Base-by-base conservation (phyloP, 768 basidiomycete genomes). In the Lactarius vividus region DNA sequence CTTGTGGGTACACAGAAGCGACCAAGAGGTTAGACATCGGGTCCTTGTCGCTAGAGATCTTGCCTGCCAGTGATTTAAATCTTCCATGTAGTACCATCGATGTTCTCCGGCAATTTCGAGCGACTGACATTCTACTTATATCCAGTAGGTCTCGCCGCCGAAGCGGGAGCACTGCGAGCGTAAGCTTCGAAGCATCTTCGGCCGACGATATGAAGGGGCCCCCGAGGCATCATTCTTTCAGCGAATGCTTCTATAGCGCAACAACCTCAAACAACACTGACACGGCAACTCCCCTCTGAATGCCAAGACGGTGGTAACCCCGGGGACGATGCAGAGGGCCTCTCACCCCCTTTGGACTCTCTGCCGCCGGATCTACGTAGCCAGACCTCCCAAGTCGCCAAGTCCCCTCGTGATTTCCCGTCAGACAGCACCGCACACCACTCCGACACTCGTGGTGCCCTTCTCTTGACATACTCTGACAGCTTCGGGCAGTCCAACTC, bases 281-380 rank as follows among this genome's bases (percentile, higher is more conserved):
- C 55, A 66, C 65, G 65, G 65, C 39, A 66, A 62, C 60, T 62
- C 55, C 49, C 44, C 56, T 62, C 44, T n/a, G 23, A 26, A 55
- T 31, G 62, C 66, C 66, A 67, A 63, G 61, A 40, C 10, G 61
- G 52, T 59, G 66, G 66, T 67, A 67, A 62, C 66, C 63, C 66
- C 66, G 66, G 53, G 64, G 46, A 28, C n/a, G n/a, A 62, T 56
- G 37, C 56, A 57, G 57, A 62, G 29, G n/a, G 60, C 2, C 28
- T 40, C 35, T 28, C 16, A 10, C 28, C 6, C 31, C 40, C 65
- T 58, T 60, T 39, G 49, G 49, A 52, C 59, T 20, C 54, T 55
- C 54, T 62, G 40, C 66, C 57, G 62, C 40, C 61, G 62, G 66
- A 67, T 67, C 66, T 59, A 63, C 66, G 52, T 67, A 67, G 62